A percentile compares a stretch with the other conserved stretches of the same genome.
Evolutionary conservation across 108 stramenopile genomes (phyloP).

Genomic region (Nannochloropsis gaditana): DNA sequence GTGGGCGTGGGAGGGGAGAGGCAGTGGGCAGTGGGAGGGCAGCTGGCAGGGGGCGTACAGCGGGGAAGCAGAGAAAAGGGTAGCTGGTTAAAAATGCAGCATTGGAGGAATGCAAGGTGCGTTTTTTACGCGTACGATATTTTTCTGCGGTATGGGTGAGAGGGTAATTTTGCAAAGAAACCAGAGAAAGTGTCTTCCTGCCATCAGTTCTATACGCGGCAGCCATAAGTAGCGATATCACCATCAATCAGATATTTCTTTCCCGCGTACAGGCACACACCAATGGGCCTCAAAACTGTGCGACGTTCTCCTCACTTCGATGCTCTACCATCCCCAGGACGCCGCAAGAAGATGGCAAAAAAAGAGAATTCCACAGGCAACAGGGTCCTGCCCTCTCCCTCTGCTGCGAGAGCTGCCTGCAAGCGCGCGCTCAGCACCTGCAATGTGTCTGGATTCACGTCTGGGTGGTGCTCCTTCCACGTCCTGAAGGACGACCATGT

Average conservation of each 20-base stretch:
- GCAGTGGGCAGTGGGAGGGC: not conserved
- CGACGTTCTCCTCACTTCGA: not conserved
- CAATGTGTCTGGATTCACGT: not conserved
- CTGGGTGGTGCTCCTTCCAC: not conserved
- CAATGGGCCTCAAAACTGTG: too few relatives aligned
- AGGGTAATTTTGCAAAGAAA: too few relatives aligned
- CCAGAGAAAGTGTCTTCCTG: too few relatives aligned
- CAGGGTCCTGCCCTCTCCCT: not conserved
- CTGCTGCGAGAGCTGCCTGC: not conserved
- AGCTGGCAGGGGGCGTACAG: not conserved
- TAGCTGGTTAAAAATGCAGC: not conserved
- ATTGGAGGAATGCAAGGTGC: not conserved
- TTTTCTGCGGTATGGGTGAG: too few relatives aligned
- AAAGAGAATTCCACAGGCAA: not conserved
- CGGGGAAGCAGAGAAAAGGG: not conserved
- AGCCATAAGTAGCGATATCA: too few relatives aligned
- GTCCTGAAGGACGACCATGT: not conserved
- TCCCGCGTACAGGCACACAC: too few relatives aligned
- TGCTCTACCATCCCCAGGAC: not conserved
- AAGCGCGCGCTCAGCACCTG: not conserved
- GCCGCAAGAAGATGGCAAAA: constrained; percentile 20
- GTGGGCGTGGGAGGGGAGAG: not conserved
- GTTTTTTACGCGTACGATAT: too few relatives aligned
- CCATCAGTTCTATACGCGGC: too few relatives aligned
- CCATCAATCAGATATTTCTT: too few relatives aligned